Evolutionary conservation across 2,329 filamentous ascomycete species (phyloP).

Genomic region (Cordyceps cicadae): DNA sequence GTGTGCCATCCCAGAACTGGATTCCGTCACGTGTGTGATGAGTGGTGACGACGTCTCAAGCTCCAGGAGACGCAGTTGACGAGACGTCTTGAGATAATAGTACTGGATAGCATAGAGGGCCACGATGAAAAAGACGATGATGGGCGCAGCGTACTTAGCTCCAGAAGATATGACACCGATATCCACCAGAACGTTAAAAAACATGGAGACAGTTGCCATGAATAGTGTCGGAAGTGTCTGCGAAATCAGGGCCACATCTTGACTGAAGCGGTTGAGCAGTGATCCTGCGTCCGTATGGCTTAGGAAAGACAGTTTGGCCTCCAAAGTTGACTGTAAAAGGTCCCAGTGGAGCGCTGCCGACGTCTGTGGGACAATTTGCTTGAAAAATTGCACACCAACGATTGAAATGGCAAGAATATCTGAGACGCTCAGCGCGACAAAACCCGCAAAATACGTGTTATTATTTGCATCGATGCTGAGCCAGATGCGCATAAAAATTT

Average conservation of each 20-base stretch:
- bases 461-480: constrained; percentile 11
- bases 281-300: background rate
- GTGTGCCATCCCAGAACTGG: constrained; percentile 35
- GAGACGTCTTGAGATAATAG: constrained; percentile 27
- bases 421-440: background rate
- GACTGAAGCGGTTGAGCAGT: constrained; percentile 18
- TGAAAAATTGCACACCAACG: background rate
- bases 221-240: constrained; percentile 21
- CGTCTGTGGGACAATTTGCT: background rate
- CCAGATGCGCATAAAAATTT: constrained; percentile 9
- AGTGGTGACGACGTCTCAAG: constrained; percentile 28
- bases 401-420: background rate
- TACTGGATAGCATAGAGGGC: constrained; percentile 22
- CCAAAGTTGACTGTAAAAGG: background rate
- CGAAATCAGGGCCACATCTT: constrained; percentile 21
- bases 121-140: constrained; percentile 18
- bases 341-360: background rate
- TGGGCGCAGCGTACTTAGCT: constrained; percentile 23
- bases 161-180: constrained; percentile 16
- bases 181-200: constrained; percentile 15
- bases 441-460: constrained; percentile 8
- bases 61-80: constrained; percentile 29
- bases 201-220: constrained; percentile 17
- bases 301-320: constrained; percentile 16
- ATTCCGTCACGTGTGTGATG: constrained; percentile 33